Base-by-base conservation (phyloP, 139 green algal genomes). In the Coelastrella sp. region DNA sequence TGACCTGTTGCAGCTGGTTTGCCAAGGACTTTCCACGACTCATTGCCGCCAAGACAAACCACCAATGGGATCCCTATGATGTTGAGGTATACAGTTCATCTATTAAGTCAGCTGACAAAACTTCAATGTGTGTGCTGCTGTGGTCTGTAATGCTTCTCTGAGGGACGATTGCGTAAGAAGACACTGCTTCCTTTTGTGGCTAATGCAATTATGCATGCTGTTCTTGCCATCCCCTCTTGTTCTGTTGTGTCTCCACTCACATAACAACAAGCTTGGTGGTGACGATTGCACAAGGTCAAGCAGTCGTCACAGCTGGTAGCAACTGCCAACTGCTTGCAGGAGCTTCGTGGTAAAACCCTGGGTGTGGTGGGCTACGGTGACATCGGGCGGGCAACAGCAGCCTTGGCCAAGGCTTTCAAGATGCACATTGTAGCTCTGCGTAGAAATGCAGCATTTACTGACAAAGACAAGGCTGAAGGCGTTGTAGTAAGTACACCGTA, bases 1-100 rank as follows among this genome's bases (percentile, higher is more conserved):
- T 98, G 15, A 90, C 91, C 15, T 91, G 85, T 6, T 95, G 90
- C 90, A 94, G 90, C 81, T 96, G 78, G 51, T 98, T 98, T 83
- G 95, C 95, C 1, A 95, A 95, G 84, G 88, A 96, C 82, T 63
- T 96, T 34, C 91, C 91, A 9, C 77, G 92, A 1, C 76, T 97
- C 66, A 69, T 85, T 64, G 71, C 71, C 3, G 78, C 89, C 25
- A 87, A 89, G 66, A 35, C 41, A 23, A 62, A 69, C 2, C 41
- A 38, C 11, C 81, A 57, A 19, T 95, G 90, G 89, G 87, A 91
- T 35, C 79, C 83, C 2, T 91, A 89, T 67, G 76, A 91, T 40
- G 89, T 92, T 5, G 86, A 91, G 74, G 53, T 64, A 15, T 57
- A 15, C 48, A 57, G n/a, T n/a, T n/a, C n/a, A n/a, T n/a, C n/a